Base-by-base conservation (phyloP, 1,284 basidiomycete genomes). In the Trametes hirsuta region DNA sequence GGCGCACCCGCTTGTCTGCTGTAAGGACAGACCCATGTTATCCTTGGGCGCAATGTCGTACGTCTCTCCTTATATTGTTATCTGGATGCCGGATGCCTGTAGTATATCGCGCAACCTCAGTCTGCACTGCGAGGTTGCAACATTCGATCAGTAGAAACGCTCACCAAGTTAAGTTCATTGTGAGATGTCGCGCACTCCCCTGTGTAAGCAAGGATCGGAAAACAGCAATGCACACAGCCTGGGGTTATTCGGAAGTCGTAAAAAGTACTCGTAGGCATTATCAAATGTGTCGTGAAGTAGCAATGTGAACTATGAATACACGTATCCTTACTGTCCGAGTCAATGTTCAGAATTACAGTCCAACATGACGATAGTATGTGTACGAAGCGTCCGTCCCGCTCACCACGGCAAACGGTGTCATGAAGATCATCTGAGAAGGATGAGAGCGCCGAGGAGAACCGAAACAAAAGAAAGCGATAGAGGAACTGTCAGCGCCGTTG, bases 221-320 rank as follows among this genome's bases (percentile, higher is more conserved):
- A 18, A 30, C 30, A 4, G 30, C 4, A 30, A 30, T 30, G 4
- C 30, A 8, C 30, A 30, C 30, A 30, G 30, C 30, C 30, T 30
- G 5, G 30, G 30, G 8, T 30, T 30, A 30, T 30, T 30, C 30
- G 4, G 30, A 5, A 30, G 30, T 30, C 30, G 8, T 30, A 30
- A 30, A 8, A 36, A 44, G 35, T 35, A 53, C 21, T 25, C 14
- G 22, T 47, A 30, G 14, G 45, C 42, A 47, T 48, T 48, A 47
- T n/a, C 14, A 41, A 46, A 35, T 24, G 21, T 42, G 34, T 44
- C 36, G 40, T 48, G 53, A 25, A 40, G 37, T 47, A 55, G 53
- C 22, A 24, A 50, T 49, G 47, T 48, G 47, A 21, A 18, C 44
- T 54, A 54, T 6, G 44, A 54, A 47, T 54, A 54, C 52, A 54